Conservation (phyloP, 345 rosid species). For the Eucalyptus polybractea region DNA sequence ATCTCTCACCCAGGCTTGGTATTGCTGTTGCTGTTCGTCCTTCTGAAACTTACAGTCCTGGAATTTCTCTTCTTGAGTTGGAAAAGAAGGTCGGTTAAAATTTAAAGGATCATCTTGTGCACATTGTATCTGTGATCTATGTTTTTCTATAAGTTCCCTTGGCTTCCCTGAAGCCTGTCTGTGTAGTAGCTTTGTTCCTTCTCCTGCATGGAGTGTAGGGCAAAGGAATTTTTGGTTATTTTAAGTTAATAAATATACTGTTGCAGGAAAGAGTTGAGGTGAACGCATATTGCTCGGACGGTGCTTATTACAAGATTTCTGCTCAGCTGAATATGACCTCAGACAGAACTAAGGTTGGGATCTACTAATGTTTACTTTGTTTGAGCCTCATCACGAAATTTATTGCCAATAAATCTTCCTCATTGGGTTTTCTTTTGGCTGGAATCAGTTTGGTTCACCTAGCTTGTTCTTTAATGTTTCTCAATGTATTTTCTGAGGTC, state of each 20-base stretch:
- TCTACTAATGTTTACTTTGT: background rate
- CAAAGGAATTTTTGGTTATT: background rate
- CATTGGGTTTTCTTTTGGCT: background rate
- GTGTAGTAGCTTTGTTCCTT: background rate
- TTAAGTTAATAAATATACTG: background rate
- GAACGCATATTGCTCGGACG: constrained; percentile 67
- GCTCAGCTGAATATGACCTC: constrained; percentile 79
- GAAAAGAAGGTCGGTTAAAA: constrained; percentile 94
- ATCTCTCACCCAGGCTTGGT: constrained; percentile 64
- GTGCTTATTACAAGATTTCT: constrained; percentile 80
- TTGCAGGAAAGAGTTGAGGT: constrained; percentile 82
- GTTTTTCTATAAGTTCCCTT: background rate
- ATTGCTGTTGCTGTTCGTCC: constrained; percentile 70
- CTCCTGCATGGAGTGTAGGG: background rate
- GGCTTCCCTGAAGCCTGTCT: background rate
- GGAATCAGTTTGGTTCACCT: background rate
- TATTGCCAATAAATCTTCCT: background rate
- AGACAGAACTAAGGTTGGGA: constrained; percentile 85
- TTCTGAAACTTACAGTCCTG: constrained; percentile 78
- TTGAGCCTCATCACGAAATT: background rate
- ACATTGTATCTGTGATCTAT: background rate
- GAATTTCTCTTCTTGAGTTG: constrained; percentile 90
- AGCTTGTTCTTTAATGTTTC: background rate
- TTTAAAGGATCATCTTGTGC: background rate
- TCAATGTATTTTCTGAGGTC: background rate